phyloP scores from a whole-genome alignment of 208 protist genomes.

The Leishmania turanica region DNA sequence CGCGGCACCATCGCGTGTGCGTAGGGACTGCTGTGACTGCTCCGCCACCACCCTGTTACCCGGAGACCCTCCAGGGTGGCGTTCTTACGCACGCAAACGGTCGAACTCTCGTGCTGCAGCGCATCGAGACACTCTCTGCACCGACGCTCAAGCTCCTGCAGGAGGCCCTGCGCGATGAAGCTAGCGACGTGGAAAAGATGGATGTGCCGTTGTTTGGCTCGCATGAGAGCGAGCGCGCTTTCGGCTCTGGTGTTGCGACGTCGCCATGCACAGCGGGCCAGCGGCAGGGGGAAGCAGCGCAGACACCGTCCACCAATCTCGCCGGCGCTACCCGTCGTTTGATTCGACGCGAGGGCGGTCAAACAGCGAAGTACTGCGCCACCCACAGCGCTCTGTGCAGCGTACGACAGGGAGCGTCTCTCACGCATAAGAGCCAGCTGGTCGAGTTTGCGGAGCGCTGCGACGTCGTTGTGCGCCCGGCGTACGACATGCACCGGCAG shows the following conservation, averaged over 20 bases:
- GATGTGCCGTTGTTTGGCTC: background rate
- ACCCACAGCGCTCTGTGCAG: slow-evolving; percentile 43
- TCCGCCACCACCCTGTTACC: slow-evolving; percentile 16
- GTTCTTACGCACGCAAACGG: slow-evolving; percentile 33
- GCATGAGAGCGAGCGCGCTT: background rate
- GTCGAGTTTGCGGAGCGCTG: slow-evolving; percentile 72
- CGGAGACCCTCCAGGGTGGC: slow-evolving; percentile 39
- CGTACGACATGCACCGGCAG: slow-evolving; percentile 27
- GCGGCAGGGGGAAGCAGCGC: background rate
- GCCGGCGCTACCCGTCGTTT: slow-evolving; percentile 26
- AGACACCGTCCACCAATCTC: slow-evolving; percentile 3
- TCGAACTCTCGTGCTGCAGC: slow-evolving; percentile 37
- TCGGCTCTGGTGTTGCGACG: background rate
- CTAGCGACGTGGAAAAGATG: background rate
- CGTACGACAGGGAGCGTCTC: slow-evolving; percentile 34
- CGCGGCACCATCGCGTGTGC: background rate
- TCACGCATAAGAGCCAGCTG: slow-evolving; percentile 40
- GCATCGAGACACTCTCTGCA: slow-evolving; percentile 33
- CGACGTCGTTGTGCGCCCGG: slow-evolving; percentile 63
- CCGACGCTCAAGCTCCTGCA: slow-evolving; percentile 47
- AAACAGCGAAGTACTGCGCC: slow-evolving; percentile 44
- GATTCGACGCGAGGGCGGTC: slow-evolving; percentile 69
- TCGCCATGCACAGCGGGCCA: background rate
- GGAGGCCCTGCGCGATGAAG: slow-evolving; percentile 26
- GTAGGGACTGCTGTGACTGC: slow-evolving; percentile 2